These are phyloP conservation scores for Murraya koenigii DNA, from an alignment of 345 rosid genomes.

Conservation along the genomic window DNA sequence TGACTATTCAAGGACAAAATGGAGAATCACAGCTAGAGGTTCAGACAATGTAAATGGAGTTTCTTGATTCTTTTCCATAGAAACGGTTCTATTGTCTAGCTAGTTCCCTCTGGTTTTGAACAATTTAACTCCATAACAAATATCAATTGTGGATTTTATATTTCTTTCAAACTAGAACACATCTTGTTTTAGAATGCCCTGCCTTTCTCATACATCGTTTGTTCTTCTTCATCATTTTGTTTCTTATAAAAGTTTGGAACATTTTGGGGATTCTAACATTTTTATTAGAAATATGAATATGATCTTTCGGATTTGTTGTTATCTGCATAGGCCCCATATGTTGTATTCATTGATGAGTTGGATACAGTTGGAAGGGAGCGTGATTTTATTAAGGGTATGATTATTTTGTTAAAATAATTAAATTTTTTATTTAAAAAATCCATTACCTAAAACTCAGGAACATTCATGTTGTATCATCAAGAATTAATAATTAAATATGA, in stretches of 20 bases:
- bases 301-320: not conserved
- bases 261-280: not conserved
- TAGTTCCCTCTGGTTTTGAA: not conserved
- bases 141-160: not conserved
- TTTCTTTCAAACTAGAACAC: not conserved
- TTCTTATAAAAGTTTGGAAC: not conserved
- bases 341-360: slow-evolving; percentile 86
- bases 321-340: slow-evolving; percentile 71
- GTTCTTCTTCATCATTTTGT: not conserved
- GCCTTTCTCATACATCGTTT: not conserved
- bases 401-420: too few relatives aligned
- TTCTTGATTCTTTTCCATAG: slow-evolving; percentile 9
- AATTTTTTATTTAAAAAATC: too few relatives aligned
- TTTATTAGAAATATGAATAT: not conserved
- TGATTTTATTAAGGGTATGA: slow-evolving; percentile 91
- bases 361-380: slow-evolving; percentile 98
- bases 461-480: too few relatives aligned
- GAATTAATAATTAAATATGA: too few relatives aligned
- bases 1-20: too few relatives aligned
- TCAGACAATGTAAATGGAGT: slow-evolving; percentile 26
- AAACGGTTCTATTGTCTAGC: not conserved
- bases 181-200: not conserved
- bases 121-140: not conserved
- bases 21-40: too few relatives aligned
- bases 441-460: too few relatives aligned